Evolutionary conservation across 2,329 filamentous ascomycete genomes (phyloP).

Genomic region (Thielaviopsis populi): DNA sequence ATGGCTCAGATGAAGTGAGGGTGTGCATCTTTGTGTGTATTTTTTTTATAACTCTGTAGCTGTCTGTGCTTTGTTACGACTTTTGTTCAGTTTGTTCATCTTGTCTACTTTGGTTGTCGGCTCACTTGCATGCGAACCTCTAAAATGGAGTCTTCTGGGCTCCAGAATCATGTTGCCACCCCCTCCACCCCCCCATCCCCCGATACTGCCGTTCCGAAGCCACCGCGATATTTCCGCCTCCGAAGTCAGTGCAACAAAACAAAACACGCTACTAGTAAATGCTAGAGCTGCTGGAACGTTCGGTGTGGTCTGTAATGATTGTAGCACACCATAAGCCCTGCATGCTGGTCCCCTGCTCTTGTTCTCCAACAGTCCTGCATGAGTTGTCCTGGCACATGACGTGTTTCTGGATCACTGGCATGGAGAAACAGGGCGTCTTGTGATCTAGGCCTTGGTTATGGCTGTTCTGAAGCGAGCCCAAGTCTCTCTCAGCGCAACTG

Average conservation of each 20-base stretch:
- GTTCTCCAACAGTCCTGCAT: background rate
- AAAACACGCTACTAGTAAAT: background rate
- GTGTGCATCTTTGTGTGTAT: background rate
- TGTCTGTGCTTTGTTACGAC: background rate
- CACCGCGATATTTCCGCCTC: background rate
- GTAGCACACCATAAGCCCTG: background rate
- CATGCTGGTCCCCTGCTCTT: background rate
- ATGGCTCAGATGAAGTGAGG: conserved; percentile 58
- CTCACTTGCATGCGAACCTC: background rate
- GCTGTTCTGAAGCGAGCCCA: background rate
- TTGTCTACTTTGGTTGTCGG: background rate
- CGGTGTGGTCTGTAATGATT: too few species aligned
- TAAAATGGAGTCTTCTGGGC: background rate
- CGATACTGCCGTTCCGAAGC: background rate
- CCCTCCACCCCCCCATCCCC: too few species aligned
- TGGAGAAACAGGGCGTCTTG: conserved; percentile 1
- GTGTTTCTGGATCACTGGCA: background rate
- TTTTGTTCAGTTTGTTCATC: background rate
- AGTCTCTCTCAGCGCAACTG: background rate
- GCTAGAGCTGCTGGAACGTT: background rate
- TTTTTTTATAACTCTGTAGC: background rate
- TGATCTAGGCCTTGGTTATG: background rate
- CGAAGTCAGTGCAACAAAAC: too few species aligned
- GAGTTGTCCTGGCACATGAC: conserved; percentile 3
- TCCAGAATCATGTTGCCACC: background rate